These are phyloP conservation scores for Starmerella roubikii DNA, from an alignment of 805 yeast genomes.

Conservation along the genomic window DNA sequence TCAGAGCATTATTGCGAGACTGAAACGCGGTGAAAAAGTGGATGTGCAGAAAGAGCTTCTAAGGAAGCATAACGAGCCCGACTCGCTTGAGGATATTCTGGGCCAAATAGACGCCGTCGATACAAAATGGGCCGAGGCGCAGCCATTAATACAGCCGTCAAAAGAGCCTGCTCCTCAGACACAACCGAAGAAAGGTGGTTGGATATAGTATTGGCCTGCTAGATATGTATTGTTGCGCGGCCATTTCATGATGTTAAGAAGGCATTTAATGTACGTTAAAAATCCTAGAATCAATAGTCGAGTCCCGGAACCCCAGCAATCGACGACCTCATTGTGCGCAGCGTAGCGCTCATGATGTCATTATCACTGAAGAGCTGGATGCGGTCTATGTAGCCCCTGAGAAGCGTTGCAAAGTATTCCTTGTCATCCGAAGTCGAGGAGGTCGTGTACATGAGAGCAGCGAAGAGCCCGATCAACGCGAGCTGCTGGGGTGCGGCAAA, in stretches of 20 bases:
- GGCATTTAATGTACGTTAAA: neutral
- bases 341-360: conserved; percentile 63
- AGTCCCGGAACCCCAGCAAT: conserved; percentile 52
- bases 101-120: conserved; percentile 23
- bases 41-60: conserved; percentile 32
- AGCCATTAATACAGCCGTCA: conserved; percentile 2
- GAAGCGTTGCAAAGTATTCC: conserved; percentile 46
- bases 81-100: conserved; percentile 20
- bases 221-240: no score
- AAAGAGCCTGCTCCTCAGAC: no score
- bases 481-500: conserved; percentile 66
- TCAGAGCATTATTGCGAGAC: conserved; percentile 29
- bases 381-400: conserved; percentile 65
- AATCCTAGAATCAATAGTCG: conserved; percentile 3
- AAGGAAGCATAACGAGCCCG: conserved; percentile 12
- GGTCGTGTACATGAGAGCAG: conserved; percentile 64
- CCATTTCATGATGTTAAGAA: neutral
- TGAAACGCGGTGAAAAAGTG: conserved; percentile 31
- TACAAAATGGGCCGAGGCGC: conserved; percentile 17
- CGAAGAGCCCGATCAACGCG: conserved; percentile 76
- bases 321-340: conserved; percentile 56
- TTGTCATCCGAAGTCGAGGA: conserved; percentile 45
- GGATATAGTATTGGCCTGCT: no score
- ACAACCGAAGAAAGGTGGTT: neutral
- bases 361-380: conserved; percentile 61